Evolutionary conservation across 208 protist species (phyloP).

Genomic region (Herpetomonas tarakana): DNA sequence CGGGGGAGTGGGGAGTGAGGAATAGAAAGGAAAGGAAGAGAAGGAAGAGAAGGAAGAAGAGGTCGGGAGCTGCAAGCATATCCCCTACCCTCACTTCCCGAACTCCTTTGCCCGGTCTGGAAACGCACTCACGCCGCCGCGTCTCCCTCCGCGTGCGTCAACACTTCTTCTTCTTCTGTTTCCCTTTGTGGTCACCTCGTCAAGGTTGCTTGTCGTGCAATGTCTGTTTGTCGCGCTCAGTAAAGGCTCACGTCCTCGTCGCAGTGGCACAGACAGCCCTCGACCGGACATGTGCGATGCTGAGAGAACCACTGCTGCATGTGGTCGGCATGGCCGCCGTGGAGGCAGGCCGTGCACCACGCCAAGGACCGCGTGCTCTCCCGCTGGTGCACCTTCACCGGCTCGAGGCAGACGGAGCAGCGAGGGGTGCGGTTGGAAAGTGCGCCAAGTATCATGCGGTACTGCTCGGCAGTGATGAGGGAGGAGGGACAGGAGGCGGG

Average conservation of each 20-base stretch:
- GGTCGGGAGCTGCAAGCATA: no score
- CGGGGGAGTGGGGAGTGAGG: no score
- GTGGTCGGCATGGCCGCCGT: slow-evolving; percentile 83
- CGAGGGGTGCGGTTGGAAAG: slow-evolving; percentile 8
- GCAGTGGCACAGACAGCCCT: slow-evolving; percentile 78
- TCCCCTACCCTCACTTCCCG: no score
- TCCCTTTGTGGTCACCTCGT: no score
- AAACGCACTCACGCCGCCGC: no score
- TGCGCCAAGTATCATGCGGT: slow-evolving; percentile 7
- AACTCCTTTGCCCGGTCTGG: no score
- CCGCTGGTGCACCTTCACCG: slow-evolving; percentile 20
- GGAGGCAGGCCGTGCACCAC: slow-evolving; percentile 78
- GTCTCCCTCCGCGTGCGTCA: neutral
- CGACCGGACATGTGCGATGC: slow-evolving; percentile 67
- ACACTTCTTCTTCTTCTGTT: slow-evolving; percentile 1
- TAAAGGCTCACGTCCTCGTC: slow-evolving; percentile 42
- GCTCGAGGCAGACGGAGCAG: slow-evolving; percentile 61
- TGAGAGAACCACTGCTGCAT: slow-evolving; percentile 73
- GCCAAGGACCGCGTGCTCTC: slow-evolving; percentile 34
- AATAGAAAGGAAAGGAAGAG: no score
- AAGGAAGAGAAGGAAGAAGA: no score
- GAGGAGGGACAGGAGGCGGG: neutral
- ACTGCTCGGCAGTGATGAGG: slow-evolving; percentile 9
- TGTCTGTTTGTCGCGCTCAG: no score
- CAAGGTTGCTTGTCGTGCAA: no score